These are phyloP conservation scores for Lactarius quietus DNA, from an alignment of 768 basidiomycete genomes.

Conservation along the genomic window DNA sequence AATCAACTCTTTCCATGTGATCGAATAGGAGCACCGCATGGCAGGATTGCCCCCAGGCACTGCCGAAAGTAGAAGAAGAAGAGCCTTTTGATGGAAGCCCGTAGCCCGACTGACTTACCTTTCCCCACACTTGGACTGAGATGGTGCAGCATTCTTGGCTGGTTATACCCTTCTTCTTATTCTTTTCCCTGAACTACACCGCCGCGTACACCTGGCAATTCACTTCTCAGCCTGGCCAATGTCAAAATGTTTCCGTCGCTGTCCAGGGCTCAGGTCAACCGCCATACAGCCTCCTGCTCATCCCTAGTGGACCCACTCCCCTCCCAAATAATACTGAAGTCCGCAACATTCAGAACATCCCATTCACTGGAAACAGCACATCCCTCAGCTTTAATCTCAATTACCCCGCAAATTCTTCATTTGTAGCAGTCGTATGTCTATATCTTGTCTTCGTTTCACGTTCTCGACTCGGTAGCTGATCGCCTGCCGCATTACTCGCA, in stretches of 20 bases:
- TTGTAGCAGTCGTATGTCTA: slow-evolving; percentile 64
- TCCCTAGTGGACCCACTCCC: slow-evolving; percentile 64
- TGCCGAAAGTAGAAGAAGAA: no score
- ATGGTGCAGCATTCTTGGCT: slow-evolving; percentile 6
- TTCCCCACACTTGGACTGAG: no score
- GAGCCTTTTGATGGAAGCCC: no score
- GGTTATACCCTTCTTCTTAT: slow-evolving; percentile 14
- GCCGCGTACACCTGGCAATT: slow-evolving; percentile 44
- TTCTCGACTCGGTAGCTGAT: slow-evolving; percentile 1
- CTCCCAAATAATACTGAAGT: slow-evolving; percentile 60
- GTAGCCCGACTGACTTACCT: no score
- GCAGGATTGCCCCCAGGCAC: no score
- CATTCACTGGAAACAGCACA: slow-evolving; percentile 45
- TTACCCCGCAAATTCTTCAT: slow-evolving; percentile 65
- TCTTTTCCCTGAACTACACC: slow-evolving; percentile 31
- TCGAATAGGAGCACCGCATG: no score
- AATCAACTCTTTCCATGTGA: no score
- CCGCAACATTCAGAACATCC: slow-evolving; percentile 52
- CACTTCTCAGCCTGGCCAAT: slow-evolving; percentile 57
- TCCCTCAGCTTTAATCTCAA: slow-evolving; percentile 53
- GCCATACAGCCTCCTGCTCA: slow-evolving; percentile 63
- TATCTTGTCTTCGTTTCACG: slow-evolving; percentile 6
- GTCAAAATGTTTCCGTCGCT: slow-evolving; percentile 54
- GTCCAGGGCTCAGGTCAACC: slow-evolving; percentile 59
- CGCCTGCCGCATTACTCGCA: slow-evolving; percentile 26